phyloP scores from a whole-genome alignment of 768 basidiomycete species.

The Leucosporidium creatinivorum region DNA sequence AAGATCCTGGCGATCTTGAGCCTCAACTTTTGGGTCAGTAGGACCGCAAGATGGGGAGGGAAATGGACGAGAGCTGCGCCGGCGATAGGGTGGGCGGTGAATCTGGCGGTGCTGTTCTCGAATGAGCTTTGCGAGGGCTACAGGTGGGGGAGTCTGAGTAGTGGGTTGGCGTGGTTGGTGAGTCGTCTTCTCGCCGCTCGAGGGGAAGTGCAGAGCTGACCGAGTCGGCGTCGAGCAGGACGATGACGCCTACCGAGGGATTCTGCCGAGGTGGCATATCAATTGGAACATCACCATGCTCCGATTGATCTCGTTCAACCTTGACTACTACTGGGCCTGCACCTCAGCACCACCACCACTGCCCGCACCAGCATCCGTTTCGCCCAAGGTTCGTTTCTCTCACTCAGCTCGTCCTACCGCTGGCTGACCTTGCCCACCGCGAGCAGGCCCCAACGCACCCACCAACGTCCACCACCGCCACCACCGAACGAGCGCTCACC shows the following conservation, averaged over 20 bases:
- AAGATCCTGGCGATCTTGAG: slow-evolving; percentile 69
- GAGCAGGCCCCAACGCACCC: neutral
- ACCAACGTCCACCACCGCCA: neutral
- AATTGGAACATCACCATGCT: slow-evolving; percentile 95
- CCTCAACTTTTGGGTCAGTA: slow-evolving; percentile 60
- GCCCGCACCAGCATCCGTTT: neutral
- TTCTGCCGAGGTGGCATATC: slow-evolving; percentile 87
- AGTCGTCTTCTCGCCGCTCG: slow-evolving; percentile 34
- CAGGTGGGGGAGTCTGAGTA: slow-evolving; percentile 53
- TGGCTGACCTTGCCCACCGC: no score
- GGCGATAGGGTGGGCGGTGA: slow-evolving; percentile 64
- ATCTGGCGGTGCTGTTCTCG: slow-evolving; percentile 61
- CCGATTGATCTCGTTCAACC: slow-evolving; percentile 80
- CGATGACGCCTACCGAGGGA: slow-evolving; percentile 45
- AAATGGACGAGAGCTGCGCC: slow-evolving; percentile 28
- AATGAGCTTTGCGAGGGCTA: slow-evolving; percentile 76
- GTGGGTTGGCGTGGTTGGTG: slow-evolving; percentile 58
- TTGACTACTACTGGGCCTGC: slow-evolving; percentile 82
- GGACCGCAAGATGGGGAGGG: slow-evolving; percentile 46
- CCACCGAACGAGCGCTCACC: slow-evolving; percentile 58
- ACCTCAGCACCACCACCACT: neutral
- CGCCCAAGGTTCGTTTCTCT: slow-evolving; percentile 4
- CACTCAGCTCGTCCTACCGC: neutral
- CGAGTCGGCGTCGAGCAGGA: slow-evolving; percentile 39
- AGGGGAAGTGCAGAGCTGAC: slow-evolving; percentile 46